Evolutionary conservation across 2,329 filamentous ascomycete genomes (phyloP).

Genomic region (Lasiodiplodia sp.): DNA sequence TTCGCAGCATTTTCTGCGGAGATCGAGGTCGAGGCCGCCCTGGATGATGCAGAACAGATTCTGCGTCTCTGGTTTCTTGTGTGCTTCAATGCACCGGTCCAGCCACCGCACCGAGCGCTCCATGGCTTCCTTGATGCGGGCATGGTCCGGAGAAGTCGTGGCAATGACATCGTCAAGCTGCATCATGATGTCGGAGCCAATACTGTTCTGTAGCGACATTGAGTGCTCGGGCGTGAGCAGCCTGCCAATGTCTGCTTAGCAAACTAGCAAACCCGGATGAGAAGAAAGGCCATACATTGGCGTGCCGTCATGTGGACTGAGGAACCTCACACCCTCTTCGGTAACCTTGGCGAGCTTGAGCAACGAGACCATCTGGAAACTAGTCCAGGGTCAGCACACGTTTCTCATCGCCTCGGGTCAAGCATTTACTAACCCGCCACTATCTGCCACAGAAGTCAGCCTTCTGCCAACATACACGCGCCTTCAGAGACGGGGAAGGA

Average conservation of each 20-base stretch:
- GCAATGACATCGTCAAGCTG: constrained; percentile 98
- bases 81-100: constrained; percentile 90
- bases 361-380: constrained; percentile 98
- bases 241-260: constrained; percentile 45
- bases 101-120: constrained; percentile 93
- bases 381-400: constrained; percentile 52
- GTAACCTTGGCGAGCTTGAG: constrained; percentile 92
- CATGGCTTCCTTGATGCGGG: constrained; percentile 93
- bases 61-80: constrained; percentile 81
- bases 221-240: constrained; percentile 97
- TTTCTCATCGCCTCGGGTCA: constrained; percentile 28
- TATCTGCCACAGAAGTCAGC: constrained; percentile 49
- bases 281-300: constrained; percentile 70
- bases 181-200: constrained; percentile 99
- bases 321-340: constrained; percentile 92
- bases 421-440: constrained; percentile 51
- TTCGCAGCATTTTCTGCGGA: constrained; percentile 81
- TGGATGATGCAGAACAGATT: constrained; percentile 99
- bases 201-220: constrained; percentile 93
- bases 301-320: constrained; percentile 93
- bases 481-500: constrained; percentile 32
- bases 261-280: not conserved
- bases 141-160: constrained; percentile 89
- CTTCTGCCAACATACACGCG: not conserved
- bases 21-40: constrained; percentile 86